Conservation (phyloP, 2,329 filamentous ascomycete genomes). For the Aspergillus terreus region DNA sequence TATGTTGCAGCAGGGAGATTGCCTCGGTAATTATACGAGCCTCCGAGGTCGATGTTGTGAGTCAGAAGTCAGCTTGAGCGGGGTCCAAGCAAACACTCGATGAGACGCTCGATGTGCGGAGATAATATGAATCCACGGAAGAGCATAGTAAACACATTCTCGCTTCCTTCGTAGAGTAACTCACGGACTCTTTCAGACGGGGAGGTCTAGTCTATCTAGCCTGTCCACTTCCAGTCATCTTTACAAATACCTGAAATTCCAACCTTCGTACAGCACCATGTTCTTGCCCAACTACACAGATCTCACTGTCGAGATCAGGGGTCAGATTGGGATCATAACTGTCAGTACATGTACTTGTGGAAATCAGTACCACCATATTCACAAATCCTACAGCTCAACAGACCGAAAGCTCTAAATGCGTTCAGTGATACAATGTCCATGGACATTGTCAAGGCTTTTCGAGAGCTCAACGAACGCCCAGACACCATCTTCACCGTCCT, state of each 20-base stretch:
- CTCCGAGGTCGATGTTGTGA: too few relatives aligned
- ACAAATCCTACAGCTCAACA: background rate
- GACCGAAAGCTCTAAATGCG: background rate
- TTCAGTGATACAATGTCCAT: background rate
- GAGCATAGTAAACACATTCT: too few relatives aligned
- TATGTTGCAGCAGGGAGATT: too few relatives aligned
- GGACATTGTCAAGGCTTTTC: conserved; percentile 4
- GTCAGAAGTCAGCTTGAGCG: too few relatives aligned
- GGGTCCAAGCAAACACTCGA: too few relatives aligned
- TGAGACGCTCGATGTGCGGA: too few relatives aligned
- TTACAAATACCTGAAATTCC: background rate
- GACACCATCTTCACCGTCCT: conserved; percentile 6
- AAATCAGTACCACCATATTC: background rate
- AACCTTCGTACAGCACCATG: background rate
- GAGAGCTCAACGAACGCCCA: conserved; percentile 5
- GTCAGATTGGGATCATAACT: background rate
- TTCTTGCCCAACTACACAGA: background rate
- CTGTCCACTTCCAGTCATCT: background rate
- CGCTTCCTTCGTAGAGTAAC: too few relatives aligned
- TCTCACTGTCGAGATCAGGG: background rate
- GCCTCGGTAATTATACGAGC: too few relatives aligned
- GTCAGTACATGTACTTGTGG: background rate
- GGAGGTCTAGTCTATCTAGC: too few relatives aligned
- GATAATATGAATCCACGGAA: too few relatives aligned
- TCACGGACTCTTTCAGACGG: too few relatives aligned